A percentile compares a stretch with the other conserved stretches of the same genome.
These are phyloP conservation scores for Cenchrus fungigraminus DNA, from an alignment of 176 grass and related monocot genomes.

Conservation along the genomic window DNA sequence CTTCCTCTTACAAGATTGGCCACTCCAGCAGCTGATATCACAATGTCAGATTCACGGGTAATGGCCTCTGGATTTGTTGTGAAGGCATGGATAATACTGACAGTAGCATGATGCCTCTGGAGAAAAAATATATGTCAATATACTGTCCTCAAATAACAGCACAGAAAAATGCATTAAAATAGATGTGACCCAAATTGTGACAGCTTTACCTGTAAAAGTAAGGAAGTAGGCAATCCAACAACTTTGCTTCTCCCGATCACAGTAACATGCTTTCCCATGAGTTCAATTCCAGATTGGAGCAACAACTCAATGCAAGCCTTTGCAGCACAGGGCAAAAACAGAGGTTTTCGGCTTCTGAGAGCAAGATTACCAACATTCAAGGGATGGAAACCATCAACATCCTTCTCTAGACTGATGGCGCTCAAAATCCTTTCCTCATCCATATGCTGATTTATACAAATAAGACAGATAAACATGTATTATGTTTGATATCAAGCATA, in stretches of 20 bases:
- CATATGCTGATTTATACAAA: slow-evolving; percentile 71
- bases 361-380: slow-evolving; percentile 90
- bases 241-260: slow-evolving; percentile 96
- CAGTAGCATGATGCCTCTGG: slow-evolving; percentile 94
- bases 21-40: slow-evolving; percentile 94
- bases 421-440: slow-evolving; percentile 84
- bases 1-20: slow-evolving; percentile 85
- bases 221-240: slow-evolving; percentile 86
- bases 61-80: slow-evolving; percentile 80
- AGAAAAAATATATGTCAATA: slow-evolving; percentile 13
- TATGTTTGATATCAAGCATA: background rate
- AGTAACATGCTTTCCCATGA: slow-evolving; percentile 85
- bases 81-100: slow-evolving; percentile 91
- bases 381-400: slow-evolving; percentile 97
- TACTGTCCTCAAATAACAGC: slow-evolving; percentile 13
- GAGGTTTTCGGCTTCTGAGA: slow-evolving; percentile 69
- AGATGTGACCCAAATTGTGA: background rate
- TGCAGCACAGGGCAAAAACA: slow-evolving; percentile 89
- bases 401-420: slow-evolving; percentile 73
- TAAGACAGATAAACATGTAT: background rate
- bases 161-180: background rate
- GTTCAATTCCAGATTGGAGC: slow-evolving; percentile 66
- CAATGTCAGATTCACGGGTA: slow-evolving; percentile 82
- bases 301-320: slow-evolving; percentile 88
- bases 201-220: slow-evolving; percentile 77